Evolutionary conservation across 495 filamentous ascomycete species (phyloP).

Genomic region (Talaromyces thailandensis): DNA sequence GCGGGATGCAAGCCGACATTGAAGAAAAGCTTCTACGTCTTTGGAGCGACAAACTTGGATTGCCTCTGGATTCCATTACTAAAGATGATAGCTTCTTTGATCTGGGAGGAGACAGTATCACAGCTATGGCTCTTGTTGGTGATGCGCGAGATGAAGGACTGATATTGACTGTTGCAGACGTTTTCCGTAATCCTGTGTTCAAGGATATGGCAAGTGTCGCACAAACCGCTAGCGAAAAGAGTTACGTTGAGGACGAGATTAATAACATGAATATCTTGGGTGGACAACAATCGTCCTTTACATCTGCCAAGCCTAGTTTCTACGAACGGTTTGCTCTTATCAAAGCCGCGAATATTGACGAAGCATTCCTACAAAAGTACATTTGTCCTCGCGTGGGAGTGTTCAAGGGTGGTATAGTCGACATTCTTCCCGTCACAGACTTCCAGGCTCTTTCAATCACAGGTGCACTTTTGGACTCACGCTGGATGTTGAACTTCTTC

Average conservation of each 20-base stretch:
- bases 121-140: conserved; percentile 60
- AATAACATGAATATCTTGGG: conserved; percentile 11
- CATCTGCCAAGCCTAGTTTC: conserved; percentile 9
- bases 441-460: conserved; percentile 57
- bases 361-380: conserved; percentile 30
- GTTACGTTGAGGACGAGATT: conserved; percentile 7
- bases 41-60: conserved; percentile 36
- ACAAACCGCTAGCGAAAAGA: conserved; percentile 14
- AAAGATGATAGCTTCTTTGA: conserved; percentile 41
- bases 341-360: conserved; percentile 30
- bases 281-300: background rate
- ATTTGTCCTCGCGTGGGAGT: conserved; percentile 47
- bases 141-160: conserved; percentile 45
- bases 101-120: conserved; percentile 47
- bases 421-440: conserved; percentile 53
- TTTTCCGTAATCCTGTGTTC: conserved; percentile 38
- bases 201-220: conserved; percentile 35
- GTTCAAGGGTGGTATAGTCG: conserved; percentile 44
- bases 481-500: conserved; percentile 51
- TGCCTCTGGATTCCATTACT: conserved; percentile 28
- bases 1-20: conserved; percentile 13
- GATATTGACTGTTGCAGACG: conserved; percentile 45
- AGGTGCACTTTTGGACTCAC: conserved; percentile 43
- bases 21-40: conserved; percentile 33
- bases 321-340: conserved; percentile 37